Base-by-base conservation (phyloP, 345 rosid genomes). In the Cardamine resedifolia region DNA sequence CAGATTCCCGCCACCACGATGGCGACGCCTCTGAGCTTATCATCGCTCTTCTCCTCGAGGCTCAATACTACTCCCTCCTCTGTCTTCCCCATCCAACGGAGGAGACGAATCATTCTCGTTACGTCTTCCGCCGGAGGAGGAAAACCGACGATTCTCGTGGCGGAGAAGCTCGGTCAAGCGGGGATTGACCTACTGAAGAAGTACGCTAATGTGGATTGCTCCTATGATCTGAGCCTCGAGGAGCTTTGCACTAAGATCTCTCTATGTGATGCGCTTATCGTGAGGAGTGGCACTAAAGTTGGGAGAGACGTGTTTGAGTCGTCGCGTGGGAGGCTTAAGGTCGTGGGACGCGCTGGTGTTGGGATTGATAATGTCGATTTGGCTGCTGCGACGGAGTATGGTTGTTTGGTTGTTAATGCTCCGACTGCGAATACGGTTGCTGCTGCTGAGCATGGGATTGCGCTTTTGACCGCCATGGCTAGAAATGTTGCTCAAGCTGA, bases 181-280 rank as follows among this genome's bases (percentile, higher is more conserved):
- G 88, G 88, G 49, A 58, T 85, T 2, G 55, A 82, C 19, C 61
- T 82, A 0, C 66, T 85, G 1, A 82, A 70, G 39, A 68, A 63
- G 43, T 79, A 65, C 62, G 81, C 88, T 24, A 81, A 85, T 47
- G 86, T 85, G 15, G 88, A 85, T 49, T 85, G 86, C 78, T 83
- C 88, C 0, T 83, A 81, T 45, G 82, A 85, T 75, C 76, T 85
- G 10, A 78, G 79, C 41, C 74, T 81, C 4, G 85, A 85, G 70
- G 86, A 85, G 80, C 79, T 85, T 20, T 81, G 84, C 74, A 83
- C 88, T 27, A 85, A 82, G 83, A 85, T 85, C 72, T 81, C 88
- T 0, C 82, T 82, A 0, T 85, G 84, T 23, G 88, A 85, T 36
- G 88, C 88, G 18, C 50, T 85, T 20, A 85, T 85, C 6, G 88